Evolutionary conservation across 2,329 filamentous ascomycete genomes (phyloP), one percentile per base, ranked within the genome.

Genomic region (Arthrobotrys musiformis): DNA sequence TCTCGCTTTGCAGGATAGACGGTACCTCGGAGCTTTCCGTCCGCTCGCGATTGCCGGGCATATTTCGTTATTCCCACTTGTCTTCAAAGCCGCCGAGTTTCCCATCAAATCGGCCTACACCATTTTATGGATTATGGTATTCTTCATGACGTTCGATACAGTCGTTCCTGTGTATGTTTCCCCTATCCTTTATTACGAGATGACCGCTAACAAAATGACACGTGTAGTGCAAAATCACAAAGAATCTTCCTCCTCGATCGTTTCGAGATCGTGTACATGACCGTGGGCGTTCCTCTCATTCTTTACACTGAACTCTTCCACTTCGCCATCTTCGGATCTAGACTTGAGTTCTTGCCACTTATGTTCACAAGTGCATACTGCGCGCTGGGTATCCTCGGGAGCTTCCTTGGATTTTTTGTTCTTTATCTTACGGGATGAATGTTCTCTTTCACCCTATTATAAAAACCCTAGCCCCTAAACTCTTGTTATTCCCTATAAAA

Each of bases 351-450:
- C 83, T 84, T 99, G 67, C 95, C 95, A 26, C 85, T 98, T 80
- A 98, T 99, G 94, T 95, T 98, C 82, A 97, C 91, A 80, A 98
- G 94, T 85, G 92, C 92, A 11, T 99, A 98, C 84, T 93, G 92
- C 35, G 95, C 95, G 3, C 86, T 98, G 72, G 95, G 95, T n/a
- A 94, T 98, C 0, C 90, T 97, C 17, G 93, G 93, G 2, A 98
- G 95, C 84, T 98, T 94, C 94, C 81, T 97, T 44, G 94, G 95
- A 8, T 97, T 97, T 83, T 89, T 94, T 85, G 92, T 97, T 33
- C 93, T 98, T 61, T 98, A 94, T 84, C 94, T 97, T 81, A 87
- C 85, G 28, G 40, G 60, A 24, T 79, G 26, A 58, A 30, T 5
- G 17, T 5, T 17, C 35, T 22, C 13, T n/a, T 42, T 44, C 22